A percentile compares a stretch with the other conserved stretches of the same genome.
These are phyloP conservation scores for Hypoxylon fragiforme DNA, from an alignment of 495 filamentous ascomycete species.

Conservation along the genomic window DNA sequence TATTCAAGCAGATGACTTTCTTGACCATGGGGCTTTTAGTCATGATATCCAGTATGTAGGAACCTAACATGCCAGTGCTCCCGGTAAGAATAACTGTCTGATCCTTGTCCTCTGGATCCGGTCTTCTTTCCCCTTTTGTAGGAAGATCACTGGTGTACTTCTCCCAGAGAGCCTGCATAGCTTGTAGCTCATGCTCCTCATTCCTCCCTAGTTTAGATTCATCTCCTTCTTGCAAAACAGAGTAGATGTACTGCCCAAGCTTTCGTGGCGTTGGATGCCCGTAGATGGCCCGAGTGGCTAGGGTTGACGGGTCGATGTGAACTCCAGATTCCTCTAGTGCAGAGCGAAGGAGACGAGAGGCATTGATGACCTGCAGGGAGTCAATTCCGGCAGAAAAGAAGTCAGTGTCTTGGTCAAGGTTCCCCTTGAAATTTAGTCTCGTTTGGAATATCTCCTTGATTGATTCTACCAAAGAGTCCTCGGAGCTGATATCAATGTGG, in stretches of 20 bases:
- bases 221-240: constrained; percentile 14
- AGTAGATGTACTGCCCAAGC: constrained; percentile 40
- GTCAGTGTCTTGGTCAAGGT: constrained; percentile 44
- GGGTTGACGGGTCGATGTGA: constrained; percentile 28
- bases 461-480: constrained; percentile 38
- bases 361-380: constrained; percentile 55
- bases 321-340: constrained; percentile 38
- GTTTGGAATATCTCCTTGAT: constrained; percentile 41
- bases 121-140: constrained; percentile 28
- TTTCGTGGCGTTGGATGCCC: constrained; percentile 42
- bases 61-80: constrained; percentile 62
- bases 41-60: constrained; percentile 56
- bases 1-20: constrained; percentile 61
- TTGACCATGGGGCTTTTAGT: constrained; percentile 42
- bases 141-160: constrained; percentile 46
- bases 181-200: constrained; percentile 30
- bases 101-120: constrained; percentile 38
- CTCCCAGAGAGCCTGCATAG: constrained; percentile 40
- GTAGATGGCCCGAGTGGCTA: constrained; percentile 46
- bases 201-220: not conserved
- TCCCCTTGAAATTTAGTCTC: constrained; percentile 29
- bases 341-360: constrained; percentile 41
- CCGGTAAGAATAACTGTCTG: constrained; percentile 61
- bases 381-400: constrained; percentile 54
- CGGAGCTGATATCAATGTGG: constrained; percentile 37